Evolutionary conservation across 1,284 basidiomycete species (phyloP).

Genomic region (Pyrrhoderma noxium): DNA sequence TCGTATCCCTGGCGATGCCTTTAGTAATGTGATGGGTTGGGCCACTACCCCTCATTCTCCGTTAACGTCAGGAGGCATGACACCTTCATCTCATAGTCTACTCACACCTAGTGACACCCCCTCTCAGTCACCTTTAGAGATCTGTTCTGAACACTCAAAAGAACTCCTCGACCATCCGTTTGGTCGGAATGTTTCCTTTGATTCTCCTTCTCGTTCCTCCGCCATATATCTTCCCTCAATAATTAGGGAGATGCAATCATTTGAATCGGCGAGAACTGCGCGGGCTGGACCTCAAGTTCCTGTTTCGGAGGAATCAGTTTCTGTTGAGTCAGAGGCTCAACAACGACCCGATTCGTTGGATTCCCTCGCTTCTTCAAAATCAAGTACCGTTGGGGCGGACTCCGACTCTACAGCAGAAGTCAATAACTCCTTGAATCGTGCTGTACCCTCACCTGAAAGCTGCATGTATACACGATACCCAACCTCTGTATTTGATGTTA

Average conservation of each 20-base stretch:
- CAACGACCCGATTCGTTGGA: constrained; percentile 16
- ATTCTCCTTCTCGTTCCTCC: constrained; percentile 44
- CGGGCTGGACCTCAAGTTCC: constrained; percentile 30
- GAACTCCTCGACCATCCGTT: constrained; percentile 48
- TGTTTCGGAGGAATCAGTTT: neutral
- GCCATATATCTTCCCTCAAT: constrained; percentile 38
- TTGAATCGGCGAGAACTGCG: constrained; percentile 70
- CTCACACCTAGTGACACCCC: constrained; percentile 18
- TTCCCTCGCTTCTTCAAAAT: constrained; percentile 10
- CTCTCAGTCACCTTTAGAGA: constrained; percentile 23
- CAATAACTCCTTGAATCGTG: neutral
- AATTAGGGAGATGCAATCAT: constrained; percentile 73
- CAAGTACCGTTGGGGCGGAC: neutral
- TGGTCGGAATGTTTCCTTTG: constrained; percentile 53
- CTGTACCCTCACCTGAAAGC: constrained; percentile 34
- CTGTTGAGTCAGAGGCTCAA: constrained; percentile 13
- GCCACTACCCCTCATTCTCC: constrained; percentile 30
- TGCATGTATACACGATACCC: constrained; percentile 56
- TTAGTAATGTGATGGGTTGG: constrained; percentile 63
- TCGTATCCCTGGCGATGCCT: constrained; percentile 42
- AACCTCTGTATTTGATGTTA: constrained; percentile 68
- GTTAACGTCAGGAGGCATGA: constrained; percentile 33
- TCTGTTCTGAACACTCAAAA: constrained; percentile 16
- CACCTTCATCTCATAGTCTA: constrained; percentile 22
- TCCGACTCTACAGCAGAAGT: neutral